A percentile compares a stretch with the other conserved stretches of the same genome.
phyloP scores from a whole-genome alignment of 257 asterid species.

The Linderniella brevidens region DNA sequence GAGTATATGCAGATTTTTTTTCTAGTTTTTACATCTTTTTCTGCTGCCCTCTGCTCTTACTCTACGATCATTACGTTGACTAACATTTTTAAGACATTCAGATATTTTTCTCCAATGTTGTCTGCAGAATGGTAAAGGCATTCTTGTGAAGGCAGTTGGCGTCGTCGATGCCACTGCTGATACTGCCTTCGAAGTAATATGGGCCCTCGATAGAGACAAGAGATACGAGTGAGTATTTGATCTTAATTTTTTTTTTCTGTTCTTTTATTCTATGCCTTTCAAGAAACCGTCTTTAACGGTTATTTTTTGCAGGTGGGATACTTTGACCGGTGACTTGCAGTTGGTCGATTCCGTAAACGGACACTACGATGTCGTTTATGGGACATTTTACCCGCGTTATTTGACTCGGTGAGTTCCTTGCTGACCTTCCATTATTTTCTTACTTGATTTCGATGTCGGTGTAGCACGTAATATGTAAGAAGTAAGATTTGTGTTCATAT shows the following conservation, averaged over 20 bases:
- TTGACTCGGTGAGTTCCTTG: conserved; percentile 44
- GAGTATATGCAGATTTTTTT: too few relatives aligned
- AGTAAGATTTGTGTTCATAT: too few relatives aligned
- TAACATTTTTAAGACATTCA: too few relatives aligned
- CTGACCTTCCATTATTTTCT: too few relatives aligned
- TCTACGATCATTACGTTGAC: too few relatives aligned
- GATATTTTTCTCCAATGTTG: too few relatives aligned
- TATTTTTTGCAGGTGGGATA: conserved; percentile 77
- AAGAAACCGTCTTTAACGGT: conserved; percentile 16
- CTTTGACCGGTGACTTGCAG: conserved; percentile 87
- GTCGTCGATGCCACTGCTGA: conserved; percentile 90
- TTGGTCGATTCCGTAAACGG: conserved; percentile 67
- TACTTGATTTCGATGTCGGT: too few relatives aligned
- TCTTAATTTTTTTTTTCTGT: conserved; percentile 9
- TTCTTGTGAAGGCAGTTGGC: conserved; percentile 88
- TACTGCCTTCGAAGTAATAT: conserved; percentile 69
- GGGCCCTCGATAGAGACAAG: conserved; percentile 52
- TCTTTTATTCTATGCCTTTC: too few relatives aligned
- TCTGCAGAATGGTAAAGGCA: conserved; percentile 60
- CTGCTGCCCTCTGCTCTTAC: too few relatives aligned
- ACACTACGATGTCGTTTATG: conserved; percentile 80
- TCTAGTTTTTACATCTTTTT: too few relatives aligned
- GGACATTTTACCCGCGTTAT: conserved; percentile 65
- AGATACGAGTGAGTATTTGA: conserved; percentile 66
- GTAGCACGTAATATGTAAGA: too few relatives aligned